Evolutionary conservation across 306 rosid species (phyloP).

Genomic region (Prunus mira): DNA sequence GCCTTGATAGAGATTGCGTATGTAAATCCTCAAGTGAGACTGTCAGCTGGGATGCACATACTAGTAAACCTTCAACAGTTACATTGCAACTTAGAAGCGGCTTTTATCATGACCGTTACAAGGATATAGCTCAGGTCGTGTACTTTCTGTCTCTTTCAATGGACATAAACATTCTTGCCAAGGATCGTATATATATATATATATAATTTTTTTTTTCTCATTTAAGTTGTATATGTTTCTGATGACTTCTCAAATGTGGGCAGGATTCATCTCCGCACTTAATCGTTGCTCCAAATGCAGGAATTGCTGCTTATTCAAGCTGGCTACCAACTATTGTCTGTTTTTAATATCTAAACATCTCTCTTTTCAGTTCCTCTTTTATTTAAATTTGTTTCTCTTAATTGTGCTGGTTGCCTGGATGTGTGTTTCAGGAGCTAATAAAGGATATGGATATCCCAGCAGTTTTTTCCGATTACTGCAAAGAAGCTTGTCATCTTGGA

Average conservation of each 20-base stretch:
- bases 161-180: background rate
- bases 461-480: constrained; percentile 79
- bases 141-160: constrained; percentile 5
- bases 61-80: constrained; percentile 36
- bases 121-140: constrained; percentile 59
- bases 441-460: constrained; percentile 55
- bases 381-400: background rate
- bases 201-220: constrained; percentile 1
- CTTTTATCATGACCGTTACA: constrained; percentile 73
- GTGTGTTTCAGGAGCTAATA: constrained; percentile 55
- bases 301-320: constrained; percentile 83
- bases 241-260: background rate
- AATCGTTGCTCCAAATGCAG: constrained; percentile 85
- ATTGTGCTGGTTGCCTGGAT: constrained; percentile 10
- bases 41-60: constrained; percentile 14
- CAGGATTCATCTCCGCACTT: constrained; percentile 71
- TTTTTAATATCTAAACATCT: constrained; percentile 7
- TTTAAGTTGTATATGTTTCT: constrained; percentile 1
- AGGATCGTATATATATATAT: background rate
- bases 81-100: constrained; percentile 71
- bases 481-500: constrained; percentile 96
- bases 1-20: constrained; percentile 49
- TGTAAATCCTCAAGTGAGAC: constrained; percentile 57
- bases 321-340: constrained; percentile 84
- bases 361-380: background rate